Evolutionary conservation across 768 basidiomycete genomes (phyloP).

Genomic region (Pisolithus marmoratus): DNA sequence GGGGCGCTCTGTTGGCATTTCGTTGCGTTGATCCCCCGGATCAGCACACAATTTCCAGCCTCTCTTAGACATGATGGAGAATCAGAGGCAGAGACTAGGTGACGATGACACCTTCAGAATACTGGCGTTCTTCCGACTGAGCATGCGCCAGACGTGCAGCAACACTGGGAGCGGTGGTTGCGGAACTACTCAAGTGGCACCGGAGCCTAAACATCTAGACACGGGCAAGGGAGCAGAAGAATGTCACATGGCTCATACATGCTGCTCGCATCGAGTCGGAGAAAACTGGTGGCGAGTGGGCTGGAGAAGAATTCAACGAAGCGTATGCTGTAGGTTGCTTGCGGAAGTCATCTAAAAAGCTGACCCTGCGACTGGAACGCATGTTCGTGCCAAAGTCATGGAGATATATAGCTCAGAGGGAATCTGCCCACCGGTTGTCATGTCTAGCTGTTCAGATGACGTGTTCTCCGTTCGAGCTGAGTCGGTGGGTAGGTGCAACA

Average conservation of each 20-base stretch:
- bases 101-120: slow-evolving; percentile 85
- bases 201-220: slow-evolving; percentile 42
- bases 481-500: too few relatives aligned
- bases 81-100: slow-evolving; percentile 71
- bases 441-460: background rate
- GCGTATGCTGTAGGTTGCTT: slow-evolving; percentile 65
- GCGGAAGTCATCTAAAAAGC: too few relatives aligned
- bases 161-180: slow-evolving; percentile 37
- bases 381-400: slow-evolving; percentile 70
- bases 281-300: slow-evolving; percentile 37
- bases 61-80: slow-evolving; percentile 69
- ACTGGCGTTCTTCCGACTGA: slow-evolving; percentile 58
- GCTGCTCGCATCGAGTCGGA: slow-evolving; percentile 53
- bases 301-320: slow-evolving; percentile 32
- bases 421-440: background rate
- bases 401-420: slow-evolving; percentile 43
- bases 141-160: slow-evolving; percentile 11
- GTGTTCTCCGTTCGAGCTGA: too few relatives aligned
- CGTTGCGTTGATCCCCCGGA: slow-evolving; percentile 50
- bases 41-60: slow-evolving; percentile 57
- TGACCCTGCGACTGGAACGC: slow-evolving; percentile 54
- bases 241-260: slow-evolving; percentile 65
- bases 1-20: slow-evolving; percentile 69
- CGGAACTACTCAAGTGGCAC: slow-evolving; percentile 41
- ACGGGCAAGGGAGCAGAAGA: slow-evolving; percentile 40